These are phyloP conservation scores for Pelargonium nanum DNA, from an alignment of 345 rosid species.

Conservation along the genomic window DNA sequence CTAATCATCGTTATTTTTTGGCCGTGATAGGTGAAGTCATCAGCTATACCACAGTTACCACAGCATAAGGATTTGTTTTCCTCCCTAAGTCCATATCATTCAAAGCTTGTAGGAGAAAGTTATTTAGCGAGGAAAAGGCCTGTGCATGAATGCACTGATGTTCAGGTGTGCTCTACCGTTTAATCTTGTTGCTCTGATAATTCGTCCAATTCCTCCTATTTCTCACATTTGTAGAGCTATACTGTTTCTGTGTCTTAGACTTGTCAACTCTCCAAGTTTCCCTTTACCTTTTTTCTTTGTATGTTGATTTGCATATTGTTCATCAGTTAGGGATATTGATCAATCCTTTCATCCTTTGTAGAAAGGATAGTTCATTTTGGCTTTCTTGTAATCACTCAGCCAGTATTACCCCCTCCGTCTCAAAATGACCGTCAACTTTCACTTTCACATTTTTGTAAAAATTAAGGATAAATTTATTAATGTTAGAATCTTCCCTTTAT, in stretches of 20 bases:
- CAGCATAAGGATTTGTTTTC: slow-evolving; percentile 59
- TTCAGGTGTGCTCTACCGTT: slow-evolving; percentile 44
- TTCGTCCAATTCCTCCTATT: too few relatives aligned
- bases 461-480: too few relatives aligned
- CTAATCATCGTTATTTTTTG: slow-evolving; percentile 2
- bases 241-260: too few relatives aligned
- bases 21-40: slow-evolving; percentile 51
- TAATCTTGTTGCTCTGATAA: neutral
- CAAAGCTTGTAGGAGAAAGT: slow-evolving; percentile 94
- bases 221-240: too few relatives aligned
- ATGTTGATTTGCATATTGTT: too few relatives aligned
- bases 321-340: neutral
- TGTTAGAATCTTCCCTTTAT: too few relatives aligned
- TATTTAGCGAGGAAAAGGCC: slow-evolving; percentile 81
- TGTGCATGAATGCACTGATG: slow-evolving; percentile 72
- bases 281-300: neutral
- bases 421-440: too few relatives aligned
- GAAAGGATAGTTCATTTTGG: too few relatives aligned
- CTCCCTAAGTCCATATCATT: slow-evolving; percentile 57
- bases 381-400: too few relatives aligned
- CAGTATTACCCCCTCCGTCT: too few relatives aligned
- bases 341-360: too few relatives aligned
- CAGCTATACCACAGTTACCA: slow-evolving; percentile 74
- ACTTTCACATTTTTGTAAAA: too few relatives aligned
- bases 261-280: neutral